phyloP scores from a whole-genome alignment of 2,329 filamentous ascomycete species.

The Trichothecium sympodiale region DNA sequence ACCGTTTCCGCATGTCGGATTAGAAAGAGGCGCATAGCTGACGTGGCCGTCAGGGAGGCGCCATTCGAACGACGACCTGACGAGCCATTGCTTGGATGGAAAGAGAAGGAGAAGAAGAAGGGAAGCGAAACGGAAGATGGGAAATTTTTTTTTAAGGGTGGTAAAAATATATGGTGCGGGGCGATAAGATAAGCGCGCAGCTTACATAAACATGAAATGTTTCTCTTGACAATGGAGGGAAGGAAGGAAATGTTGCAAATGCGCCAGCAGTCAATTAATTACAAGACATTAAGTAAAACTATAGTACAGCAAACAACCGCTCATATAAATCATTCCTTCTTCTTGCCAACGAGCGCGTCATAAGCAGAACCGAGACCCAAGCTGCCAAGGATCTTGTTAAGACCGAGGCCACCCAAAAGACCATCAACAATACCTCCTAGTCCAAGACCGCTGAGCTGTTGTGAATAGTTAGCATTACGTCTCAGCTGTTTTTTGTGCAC shows the following conservation, averaged over 20 bases:
- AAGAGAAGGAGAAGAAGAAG: neutral
- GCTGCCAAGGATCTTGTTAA: conserved; percentile 63
- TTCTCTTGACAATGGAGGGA: neutral
- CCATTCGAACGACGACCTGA: neutral
- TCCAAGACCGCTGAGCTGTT: conserved; percentile 60
- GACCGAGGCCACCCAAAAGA: conserved; percentile 64
- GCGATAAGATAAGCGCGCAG: too few relatives aligned
- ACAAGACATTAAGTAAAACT: conserved; percentile 1
- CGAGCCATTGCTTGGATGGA: neutral
- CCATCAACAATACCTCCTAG: conserved; percentile 73
- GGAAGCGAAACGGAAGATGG: neutral
- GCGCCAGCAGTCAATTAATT: neutral
- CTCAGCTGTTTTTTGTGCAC: too few relatives aligned
- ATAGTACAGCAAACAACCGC: neutral
- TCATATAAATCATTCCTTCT: conserved; percentile 19
- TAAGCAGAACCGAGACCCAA: conserved; percentile 51
- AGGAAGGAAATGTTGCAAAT: neutral
- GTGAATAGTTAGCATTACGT: too few relatives aligned
- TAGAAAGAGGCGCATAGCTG: conserved; percentile 47
- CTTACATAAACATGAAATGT: neutral
- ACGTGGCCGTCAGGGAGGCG: conserved; percentile 4
- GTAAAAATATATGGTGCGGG: too few relatives aligned
- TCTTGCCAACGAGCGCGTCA: conserved; percentile 31
- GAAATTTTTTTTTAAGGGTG: neutral
- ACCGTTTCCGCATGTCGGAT: conserved; percentile 85